These are phyloP conservation scores for Serendipita sp. DNA, from an alignment of 1,284 basidiomycete genomes.

Conservation along the genomic window DNA sequence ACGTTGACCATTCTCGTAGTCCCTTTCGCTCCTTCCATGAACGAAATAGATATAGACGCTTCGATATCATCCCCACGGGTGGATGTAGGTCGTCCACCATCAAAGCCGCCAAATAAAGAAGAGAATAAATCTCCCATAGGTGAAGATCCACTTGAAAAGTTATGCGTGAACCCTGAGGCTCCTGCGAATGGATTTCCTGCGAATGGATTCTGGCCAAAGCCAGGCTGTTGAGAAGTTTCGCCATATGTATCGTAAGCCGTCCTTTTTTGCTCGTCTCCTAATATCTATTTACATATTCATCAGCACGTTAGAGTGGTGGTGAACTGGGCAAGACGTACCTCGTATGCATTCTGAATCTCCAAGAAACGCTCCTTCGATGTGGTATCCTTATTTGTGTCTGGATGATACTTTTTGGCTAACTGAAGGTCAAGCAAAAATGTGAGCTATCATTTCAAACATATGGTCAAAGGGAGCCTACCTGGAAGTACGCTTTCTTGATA, in stretches of 20 bases:
- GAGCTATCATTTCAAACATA: constrained; percentile 11
- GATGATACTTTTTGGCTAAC: constrained; percentile 97
- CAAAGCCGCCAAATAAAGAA: constrained; percentile 63
- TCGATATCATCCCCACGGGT: constrained; percentile 78
- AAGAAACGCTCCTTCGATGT: constrained; percentile 86
- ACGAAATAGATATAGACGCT: constrained; percentile 60
- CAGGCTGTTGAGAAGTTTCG: constrained; percentile 81
- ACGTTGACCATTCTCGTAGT: constrained; percentile 65
- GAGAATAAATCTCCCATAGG: constrained; percentile 61
- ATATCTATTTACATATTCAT: constrained; percentile 37
- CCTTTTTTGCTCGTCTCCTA: constrained; percentile 91
- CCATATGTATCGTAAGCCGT: constrained; percentile 91
- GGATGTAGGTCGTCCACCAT: constrained; percentile 39
- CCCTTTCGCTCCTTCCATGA: constrained; percentile 91
- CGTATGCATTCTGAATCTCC: constrained; percentile 95
- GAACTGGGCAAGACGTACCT: constrained; percentile 42
- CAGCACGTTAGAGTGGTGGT: constrained; percentile 6
- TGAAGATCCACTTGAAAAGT: constrained; percentile 27
- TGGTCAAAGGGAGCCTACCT: constrained; percentile 35
- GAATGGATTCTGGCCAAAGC: constrained; percentile 83
- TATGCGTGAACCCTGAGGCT: constrained; percentile 35
- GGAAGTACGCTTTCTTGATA: constrained; percentile 96
- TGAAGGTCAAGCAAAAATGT: constrained; percentile 22
- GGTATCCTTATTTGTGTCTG: constrained; percentile 91
- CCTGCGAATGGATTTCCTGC: constrained; percentile 34